Conservation (phyloP, 495 filamentous ascomycete genomes). For the Podospora bellae-mahoneyi region DNA sequence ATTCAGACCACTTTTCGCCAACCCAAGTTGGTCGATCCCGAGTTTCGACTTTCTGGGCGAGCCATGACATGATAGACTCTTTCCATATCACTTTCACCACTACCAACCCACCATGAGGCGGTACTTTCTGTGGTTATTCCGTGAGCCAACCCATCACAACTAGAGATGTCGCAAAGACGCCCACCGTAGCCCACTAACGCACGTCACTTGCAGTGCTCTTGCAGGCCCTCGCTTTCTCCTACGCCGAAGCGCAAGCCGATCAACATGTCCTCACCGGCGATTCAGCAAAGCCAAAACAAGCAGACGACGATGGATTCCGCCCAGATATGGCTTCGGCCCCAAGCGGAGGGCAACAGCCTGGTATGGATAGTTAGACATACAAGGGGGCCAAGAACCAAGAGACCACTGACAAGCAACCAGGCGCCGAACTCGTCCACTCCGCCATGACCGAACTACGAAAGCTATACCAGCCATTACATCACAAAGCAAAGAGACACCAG, state of each 20-base stretch:
- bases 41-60: not conserved
- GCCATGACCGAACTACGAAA: constrained; percentile 44
- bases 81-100: constrained; percentile 17
- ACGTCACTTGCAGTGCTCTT: constrained; percentile 41
- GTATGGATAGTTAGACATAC: constrained; percentile 6
- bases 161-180: constrained; percentile 7
- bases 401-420: constrained; percentile 26
- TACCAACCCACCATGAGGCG: constrained; percentile 37
- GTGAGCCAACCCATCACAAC: constrained; percentile 30
- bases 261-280: constrained; percentile 37
- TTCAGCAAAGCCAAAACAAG: constrained; percentile 20
- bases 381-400: not conserved
- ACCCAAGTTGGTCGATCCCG: not conserved
- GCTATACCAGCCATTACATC: constrained; percentile 36
- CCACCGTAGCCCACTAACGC: constrained; percentile 24
- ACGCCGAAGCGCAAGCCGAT: constrained; percentile 30
- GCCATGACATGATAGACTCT: constrained; percentile 25
- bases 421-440: constrained; percentile 44
- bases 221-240: constrained; percentile 40
- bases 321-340: constrained; percentile 27
- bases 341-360: not conserved
- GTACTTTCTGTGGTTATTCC: constrained; percentile 40
- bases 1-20: not conserved
- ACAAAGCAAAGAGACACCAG: constrained; percentile 36
- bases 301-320: constrained; percentile 27